Base-by-base conservation (phyloP, 2,329 filamentous ascomycete species). In the Colletotrichum siamense region DNA sequence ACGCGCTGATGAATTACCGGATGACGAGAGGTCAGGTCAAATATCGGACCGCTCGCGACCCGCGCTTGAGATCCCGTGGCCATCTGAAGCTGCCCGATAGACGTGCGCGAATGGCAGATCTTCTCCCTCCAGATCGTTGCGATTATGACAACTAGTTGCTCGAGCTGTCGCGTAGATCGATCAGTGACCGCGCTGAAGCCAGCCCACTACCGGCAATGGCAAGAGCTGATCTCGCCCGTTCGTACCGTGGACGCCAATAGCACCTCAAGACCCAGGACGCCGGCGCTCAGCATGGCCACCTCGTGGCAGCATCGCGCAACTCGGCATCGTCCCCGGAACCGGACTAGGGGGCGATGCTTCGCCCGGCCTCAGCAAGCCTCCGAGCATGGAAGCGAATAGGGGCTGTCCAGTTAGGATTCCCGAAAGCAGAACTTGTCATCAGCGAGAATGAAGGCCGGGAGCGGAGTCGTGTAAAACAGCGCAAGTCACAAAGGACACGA, bases 201-300 rank as follows among this genome's bases (percentile, higher is more conserved):
- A 73, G 24, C 64, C 44, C 55, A 65, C 32, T 73, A 24, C 44
- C 70, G 64, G 44, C 70, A 36, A 22, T 34, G 26, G 59, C 36
- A 28, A 68, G 55, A 64, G 64, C 26, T 64, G 69, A 63, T 73
- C 34, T 59, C 32, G 44, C 39, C 36, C 44, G 18, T 28, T 24
- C 36, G n/a, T 55, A 39, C 36, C 39, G 39, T 55, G 8, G n/a
- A 18, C 18, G 57, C 24, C 28, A 49, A 44, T 24, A 24, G 36
- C 24, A 61, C 57, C 39, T 10, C 18, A 24, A 26, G 62, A 74
- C 44, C 64, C 70, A 52, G 63, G 15, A 52, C n/a, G 34, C 49
- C 59, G 59, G 73, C 36, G 64, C 59, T 73, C 63, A 65, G 70
- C 73, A 76, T 76, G 73, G 70, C 57, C 64, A 49, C 73, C 73